phyloP scores from a whole-genome alignment of 2,329 filamentous ascomycete species.

The Penicillium sp. region DNA sequence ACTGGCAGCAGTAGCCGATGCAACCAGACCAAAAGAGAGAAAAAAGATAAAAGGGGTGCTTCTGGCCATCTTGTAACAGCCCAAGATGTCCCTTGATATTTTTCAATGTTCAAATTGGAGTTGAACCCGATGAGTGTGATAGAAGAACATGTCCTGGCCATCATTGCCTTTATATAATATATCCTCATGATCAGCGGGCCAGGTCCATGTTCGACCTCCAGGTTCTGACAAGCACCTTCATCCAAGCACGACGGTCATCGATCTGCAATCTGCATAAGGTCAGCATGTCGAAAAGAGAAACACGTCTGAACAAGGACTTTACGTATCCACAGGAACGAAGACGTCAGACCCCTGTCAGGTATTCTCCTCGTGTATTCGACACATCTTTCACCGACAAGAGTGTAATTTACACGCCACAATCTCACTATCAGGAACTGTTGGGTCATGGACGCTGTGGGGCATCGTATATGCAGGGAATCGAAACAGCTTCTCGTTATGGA shows the following conservation, averaged over 20 bases:
- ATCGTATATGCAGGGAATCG: neutral
- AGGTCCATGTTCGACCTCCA: neutral
- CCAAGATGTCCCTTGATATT: neutral
- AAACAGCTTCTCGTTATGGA: neutral
- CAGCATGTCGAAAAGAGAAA: neutral
- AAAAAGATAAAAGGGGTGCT: neutral
- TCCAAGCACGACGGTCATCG: neutral
- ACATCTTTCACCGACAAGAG: no score
- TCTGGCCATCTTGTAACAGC: neutral
- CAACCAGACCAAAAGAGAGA: neutral
- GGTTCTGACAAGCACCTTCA: neutral
- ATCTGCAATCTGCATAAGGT: neutral
- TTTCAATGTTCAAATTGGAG: neutral
- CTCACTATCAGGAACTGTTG: neutral
- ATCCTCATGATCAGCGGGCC: neutral
- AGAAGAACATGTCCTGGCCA: neutral
- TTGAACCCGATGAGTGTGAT: neutral
- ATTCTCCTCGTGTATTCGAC: no score
- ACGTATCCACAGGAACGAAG: neutral
- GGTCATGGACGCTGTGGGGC: neutral
- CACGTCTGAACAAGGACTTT: neutral
- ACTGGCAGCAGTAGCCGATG: neutral
- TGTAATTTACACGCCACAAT: no score
- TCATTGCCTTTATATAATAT: neutral
- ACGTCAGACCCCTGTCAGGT: neutral